Evolutionary conservation across 208 protist species (phyloP).

Genomic region (Kentomonas sorsogonicus): DNA sequence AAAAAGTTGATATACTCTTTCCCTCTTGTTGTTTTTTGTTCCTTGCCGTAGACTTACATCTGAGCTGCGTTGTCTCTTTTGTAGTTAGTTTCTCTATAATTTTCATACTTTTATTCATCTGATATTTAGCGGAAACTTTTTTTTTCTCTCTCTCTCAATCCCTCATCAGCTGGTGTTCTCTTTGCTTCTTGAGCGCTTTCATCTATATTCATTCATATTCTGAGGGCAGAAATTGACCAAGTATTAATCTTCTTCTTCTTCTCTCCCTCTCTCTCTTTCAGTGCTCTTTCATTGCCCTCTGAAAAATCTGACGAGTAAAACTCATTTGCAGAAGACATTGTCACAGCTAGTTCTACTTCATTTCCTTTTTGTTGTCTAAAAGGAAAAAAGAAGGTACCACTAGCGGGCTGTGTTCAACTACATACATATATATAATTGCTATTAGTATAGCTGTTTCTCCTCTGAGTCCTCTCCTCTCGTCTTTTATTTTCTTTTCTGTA

Average conservation of each 20-base stretch:
- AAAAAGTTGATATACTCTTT: too few species aligned
- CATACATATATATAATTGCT: too few species aligned
- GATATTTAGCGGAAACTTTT: too few species aligned
- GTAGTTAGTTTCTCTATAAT: background rate
- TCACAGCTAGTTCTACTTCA: too few species aligned
- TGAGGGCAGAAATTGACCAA: too few species aligned
- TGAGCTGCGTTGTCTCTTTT: constrained; percentile 4
- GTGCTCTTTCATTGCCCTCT: constrained; percentile 3
- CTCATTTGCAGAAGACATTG: too few species aligned
- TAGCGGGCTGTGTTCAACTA: too few species aligned
- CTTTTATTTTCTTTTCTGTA: background rate
- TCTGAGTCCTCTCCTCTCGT: background rate
- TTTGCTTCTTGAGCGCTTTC: constrained; percentile 2
- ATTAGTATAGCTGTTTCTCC: constrained; percentile 2
- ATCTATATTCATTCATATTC: too few species aligned
- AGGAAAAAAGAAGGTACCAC: too few species aligned
- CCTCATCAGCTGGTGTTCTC: background rate
- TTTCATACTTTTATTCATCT: constrained; percentile 3
- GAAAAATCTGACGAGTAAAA: background rate
- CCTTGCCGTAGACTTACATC: constrained; percentile 1
- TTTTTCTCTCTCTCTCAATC: too few species aligned
- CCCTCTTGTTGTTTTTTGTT: background rate
- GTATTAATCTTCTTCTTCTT: too few species aligned
- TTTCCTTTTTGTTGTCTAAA: too few species aligned
- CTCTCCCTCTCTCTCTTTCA: constrained; percentile 2